These are phyloP conservation scores for Sporothrix curviconia DNA, from an alignment of 2,329 filamentous ascomycete species.

Conservation along the genomic window DNA sequence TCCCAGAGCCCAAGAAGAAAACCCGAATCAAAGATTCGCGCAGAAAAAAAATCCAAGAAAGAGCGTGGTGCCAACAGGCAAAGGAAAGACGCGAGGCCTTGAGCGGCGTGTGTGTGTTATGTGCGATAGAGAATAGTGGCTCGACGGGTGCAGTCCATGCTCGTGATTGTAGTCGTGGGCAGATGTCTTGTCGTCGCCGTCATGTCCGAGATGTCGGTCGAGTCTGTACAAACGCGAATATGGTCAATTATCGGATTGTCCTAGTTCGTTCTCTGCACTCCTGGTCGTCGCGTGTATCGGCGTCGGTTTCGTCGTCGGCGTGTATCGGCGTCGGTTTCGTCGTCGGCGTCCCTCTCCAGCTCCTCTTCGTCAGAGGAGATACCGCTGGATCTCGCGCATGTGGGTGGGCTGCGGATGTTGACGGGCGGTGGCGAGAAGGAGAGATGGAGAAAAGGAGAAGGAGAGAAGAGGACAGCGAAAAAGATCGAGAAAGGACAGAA, in stretches of 20 bases:
- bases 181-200: conserved; percentile 19
- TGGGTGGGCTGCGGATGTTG: not conserved
- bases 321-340: not conserved
- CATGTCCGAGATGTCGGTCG: not conserved
- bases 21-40: not conserved
- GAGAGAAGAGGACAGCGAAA: conserved; percentile 23
- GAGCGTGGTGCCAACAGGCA: not conserved
- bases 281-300: not conserved
- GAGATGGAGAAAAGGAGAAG: conserved; percentile 17
- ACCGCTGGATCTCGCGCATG: conserved; percentile 14
- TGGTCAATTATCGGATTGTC: not conserved
- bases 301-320: not conserved
- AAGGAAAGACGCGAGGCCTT: not conserved
- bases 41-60: conserved; percentile 3
- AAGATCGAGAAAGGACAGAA: conserved; percentile 24
- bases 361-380: conserved; percentile 17
- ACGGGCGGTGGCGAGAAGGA: not conserved
- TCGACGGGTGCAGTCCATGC: conserved; percentile 22
- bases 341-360: conserved; percentile 14
- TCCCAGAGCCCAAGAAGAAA: not conserved
- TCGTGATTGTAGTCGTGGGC: conserved; percentile 15
- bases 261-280: not conserved
- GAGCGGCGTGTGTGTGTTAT: not conserved
- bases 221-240: too few species aligned
- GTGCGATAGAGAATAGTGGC: conserved; percentile 10